A percentile compares a stretch with the other conserved stretches of the same genome.
Conservation (phyloP, 805 yeast genomes). For the Sugiyamaella smithiae region DNA sequence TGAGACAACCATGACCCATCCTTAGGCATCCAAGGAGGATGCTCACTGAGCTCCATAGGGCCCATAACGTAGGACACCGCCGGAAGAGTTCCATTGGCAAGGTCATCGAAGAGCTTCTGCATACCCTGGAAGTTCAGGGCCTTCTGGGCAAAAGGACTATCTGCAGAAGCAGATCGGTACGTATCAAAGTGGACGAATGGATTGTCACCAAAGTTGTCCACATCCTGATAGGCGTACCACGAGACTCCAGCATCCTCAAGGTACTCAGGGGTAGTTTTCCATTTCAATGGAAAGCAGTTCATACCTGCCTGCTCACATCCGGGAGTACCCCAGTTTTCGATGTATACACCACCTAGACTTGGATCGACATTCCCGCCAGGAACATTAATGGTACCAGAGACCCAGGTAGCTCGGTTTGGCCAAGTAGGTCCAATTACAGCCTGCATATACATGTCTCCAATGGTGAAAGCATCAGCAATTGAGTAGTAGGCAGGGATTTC, state of each 20-base stretch:
- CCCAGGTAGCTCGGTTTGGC: conserved; percentile 30
- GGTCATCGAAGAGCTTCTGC: conserved; percentile 20
- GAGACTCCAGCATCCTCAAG: conserved; percentile 22
- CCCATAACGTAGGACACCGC: conserved; percentile 29
- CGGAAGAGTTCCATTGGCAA: conserved; percentile 28
- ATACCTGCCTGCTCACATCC: conserved; percentile 22
- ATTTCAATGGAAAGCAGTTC: conserved; percentile 25
- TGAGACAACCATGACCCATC: conserved; percentile 29
- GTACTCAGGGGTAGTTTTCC: conserved; percentile 28
- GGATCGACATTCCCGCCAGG: conserved; percentile 21
- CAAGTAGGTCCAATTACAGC: conserved; percentile 29
- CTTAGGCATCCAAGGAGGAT: conserved; percentile 25
- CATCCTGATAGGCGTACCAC: conserved; percentile 28
- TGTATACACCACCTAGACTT: conserved; percentile 25
- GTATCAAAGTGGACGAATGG: conserved; percentile 25
- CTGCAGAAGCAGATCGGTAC: conserved; percentile 16
- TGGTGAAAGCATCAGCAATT: conserved; percentile 28
- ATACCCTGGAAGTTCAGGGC: conserved; percentile 25
- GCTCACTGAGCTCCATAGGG: conserved; percentile 28
- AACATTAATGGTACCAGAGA: conserved; percentile 26
- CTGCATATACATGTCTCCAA: conserved; percentile 30
- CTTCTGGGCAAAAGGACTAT: conserved; percentile 19
- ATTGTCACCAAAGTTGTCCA: conserved; percentile 26
- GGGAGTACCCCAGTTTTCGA: conserved; percentile 25
- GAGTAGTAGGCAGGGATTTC: conserved; percentile 28